These are phyloP conservation scores for Dictyostelium capitatum DNA, from an alignment of 78 protist species.

Conservation along the genomic window DNA sequence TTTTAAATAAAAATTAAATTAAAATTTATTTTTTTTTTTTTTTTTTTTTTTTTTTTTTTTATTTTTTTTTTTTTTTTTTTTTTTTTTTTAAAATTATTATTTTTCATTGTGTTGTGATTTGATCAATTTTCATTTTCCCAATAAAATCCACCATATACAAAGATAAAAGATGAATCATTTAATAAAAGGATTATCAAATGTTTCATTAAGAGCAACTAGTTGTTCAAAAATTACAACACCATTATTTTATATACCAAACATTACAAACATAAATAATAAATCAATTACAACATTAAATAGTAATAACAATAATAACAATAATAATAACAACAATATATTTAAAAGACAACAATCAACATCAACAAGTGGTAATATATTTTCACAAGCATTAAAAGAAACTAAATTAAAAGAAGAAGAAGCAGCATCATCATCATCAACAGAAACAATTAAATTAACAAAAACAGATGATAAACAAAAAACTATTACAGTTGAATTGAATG, in stretches of 20 bases:
- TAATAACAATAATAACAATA: neutral
- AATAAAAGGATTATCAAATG: constrained; percentile 2
- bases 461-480: neutral
- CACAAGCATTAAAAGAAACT: constrained; percentile 23
- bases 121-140: neutral
- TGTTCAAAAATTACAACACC: neutral
- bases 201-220: neutral
- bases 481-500: neutral
- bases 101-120: neutral
- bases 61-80: neutral
- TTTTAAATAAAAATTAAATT: too few species aligned
- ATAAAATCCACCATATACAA: neutral
- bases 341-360: neutral
- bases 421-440: neutral
- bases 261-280: neutral
- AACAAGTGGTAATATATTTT: constrained; percentile 1
- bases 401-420: neutral
- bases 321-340: neutral
- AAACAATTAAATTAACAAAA: neutral
- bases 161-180: constrained; percentile 30
- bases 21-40: neutral
- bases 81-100: neutral
- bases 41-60: neutral
- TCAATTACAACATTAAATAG: neutral
- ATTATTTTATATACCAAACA: neutral